These are phyloP conservation scores for Taxawa tesnikishii DNA, from an alignment of 2,329 filamentous ascomycete genomes.

Conservation along the genomic window DNA sequence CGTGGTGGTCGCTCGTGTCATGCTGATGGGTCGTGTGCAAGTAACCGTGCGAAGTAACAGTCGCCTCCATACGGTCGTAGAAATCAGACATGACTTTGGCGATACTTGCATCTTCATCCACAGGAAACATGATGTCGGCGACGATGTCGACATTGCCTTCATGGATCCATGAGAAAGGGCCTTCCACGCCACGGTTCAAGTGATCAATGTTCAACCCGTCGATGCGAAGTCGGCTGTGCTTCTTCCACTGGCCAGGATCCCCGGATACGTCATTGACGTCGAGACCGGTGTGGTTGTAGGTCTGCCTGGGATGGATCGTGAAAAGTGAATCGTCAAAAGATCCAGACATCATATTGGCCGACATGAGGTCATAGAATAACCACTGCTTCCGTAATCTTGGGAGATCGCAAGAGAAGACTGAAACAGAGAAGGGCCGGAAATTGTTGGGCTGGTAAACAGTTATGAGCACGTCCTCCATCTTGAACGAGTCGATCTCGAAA, in stretches of 20 bases:
- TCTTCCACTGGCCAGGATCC: slow-evolving; percentile 75
- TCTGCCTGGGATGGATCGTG: slow-evolving; percentile 88
- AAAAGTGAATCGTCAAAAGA: slow-evolving; percentile 93
- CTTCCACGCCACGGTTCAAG: slow-evolving; percentile 82
- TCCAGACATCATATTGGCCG: slow-evolving; percentile 90
- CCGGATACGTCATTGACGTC: slow-evolving; percentile 44
- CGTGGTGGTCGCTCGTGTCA: slow-evolving; percentile 13
- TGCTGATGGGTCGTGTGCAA: slow-evolving; percentile 17
- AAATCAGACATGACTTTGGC: slow-evolving; percentile 94
- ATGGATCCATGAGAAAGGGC: slow-evolving; percentile 95
- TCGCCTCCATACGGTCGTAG: slow-evolving; percentile 89
- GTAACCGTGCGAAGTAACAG: slow-evolving; percentile 69
- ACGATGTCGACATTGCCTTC: slow-evolving; percentile 96
- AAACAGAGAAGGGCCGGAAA: slow-evolving; percentile 91
- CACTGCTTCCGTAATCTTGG: slow-evolving; percentile 89
- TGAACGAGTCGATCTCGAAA: slow-evolving; percentile 95
- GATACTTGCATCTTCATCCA: slow-evolving; percentile 76
- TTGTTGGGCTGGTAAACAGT: slow-evolving; percentile 81
- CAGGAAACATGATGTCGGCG: slow-evolving; percentile 87
- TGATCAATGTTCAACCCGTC: slow-evolving; percentile 93
- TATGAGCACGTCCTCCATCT: slow-evolving; percentile 82
- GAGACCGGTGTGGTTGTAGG: slow-evolving; percentile 63
- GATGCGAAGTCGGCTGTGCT: slow-evolving; percentile 83
- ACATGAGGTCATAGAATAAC: slow-evolving; percentile 95
- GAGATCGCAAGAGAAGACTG: slow-evolving; percentile 90